Evolutionary conservation across 441 rosid genomes (phyloP).

Genomic region (Populus hybrid): DNA sequence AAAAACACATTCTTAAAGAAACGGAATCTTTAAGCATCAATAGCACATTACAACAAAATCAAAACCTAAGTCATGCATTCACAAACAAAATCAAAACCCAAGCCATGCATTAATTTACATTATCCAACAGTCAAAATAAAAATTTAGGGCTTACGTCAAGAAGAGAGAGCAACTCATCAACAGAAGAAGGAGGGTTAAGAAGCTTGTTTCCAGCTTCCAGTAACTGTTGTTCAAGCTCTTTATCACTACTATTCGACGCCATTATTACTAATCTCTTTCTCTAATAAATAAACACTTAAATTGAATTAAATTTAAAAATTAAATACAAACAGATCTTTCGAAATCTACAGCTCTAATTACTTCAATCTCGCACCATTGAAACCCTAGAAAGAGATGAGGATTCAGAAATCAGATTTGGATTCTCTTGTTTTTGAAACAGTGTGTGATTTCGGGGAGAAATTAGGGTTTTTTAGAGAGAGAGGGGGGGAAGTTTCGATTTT

Average conservation of each 20-base stretch:
- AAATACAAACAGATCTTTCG: conserved; percentile 32
- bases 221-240: conserved; percentile 73
- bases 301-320: conserved; percentile 3
- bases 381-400: conserved; percentile 22
- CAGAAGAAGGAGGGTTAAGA: conserved; percentile 54
- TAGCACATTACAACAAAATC: not conserved
- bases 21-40: not conserved
- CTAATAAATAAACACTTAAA: conserved; percentile 4
- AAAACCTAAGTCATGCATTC: not conserved
- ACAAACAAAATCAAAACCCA: not conserved
- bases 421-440: not conserved
- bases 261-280: conserved; percentile 9
- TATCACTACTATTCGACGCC: conserved; percentile 22
- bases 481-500: not conserved
- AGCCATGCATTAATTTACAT: not conserved
- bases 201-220: conserved; percentile 73
- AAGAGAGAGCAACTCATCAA: conserved; percentile 75
- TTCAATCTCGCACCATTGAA: conserved; percentile 40
- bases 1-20: not conserved
- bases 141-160: conserved; percentile 69
- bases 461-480: conserved; percentile 22
- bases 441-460: not conserved
- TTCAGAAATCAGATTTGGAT: conserved; percentile 12
- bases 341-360: conserved; percentile 23
- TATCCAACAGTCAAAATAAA: not conserved